Evolutionary conservation across 2,329 filamentous ascomycete species (phyloP).

Genomic region (Colletotrichum sp.): DNA sequence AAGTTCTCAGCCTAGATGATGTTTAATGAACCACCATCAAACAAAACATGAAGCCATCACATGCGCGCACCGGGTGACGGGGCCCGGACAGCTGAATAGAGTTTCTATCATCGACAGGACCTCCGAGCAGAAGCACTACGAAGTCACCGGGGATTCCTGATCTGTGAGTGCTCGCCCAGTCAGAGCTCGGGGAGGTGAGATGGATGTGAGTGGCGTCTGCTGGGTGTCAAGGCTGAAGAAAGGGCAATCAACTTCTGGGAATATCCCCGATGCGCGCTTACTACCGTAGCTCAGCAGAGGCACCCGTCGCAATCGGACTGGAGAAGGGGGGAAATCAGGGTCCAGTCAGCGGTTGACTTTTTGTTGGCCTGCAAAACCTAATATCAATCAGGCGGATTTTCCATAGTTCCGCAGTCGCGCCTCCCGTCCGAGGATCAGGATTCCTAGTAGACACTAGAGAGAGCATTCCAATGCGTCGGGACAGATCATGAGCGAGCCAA

Average conservation of each 20-base stretch:
- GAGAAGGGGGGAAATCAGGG: background rate
- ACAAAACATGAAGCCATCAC: background rate
- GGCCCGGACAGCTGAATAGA: background rate
- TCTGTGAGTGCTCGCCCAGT: background rate
- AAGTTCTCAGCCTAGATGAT: conserved; percentile 15
- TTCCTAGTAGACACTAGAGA: background rate
- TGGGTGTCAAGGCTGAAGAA: background rate
- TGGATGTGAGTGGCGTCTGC: background rate
- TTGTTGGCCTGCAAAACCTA: background rate
- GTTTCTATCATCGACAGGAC: background rate
- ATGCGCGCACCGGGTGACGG: background rate
- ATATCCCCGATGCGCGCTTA: background rate
- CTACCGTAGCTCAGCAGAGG: background rate
- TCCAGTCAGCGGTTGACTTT: background rate
- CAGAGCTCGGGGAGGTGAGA: background rate
- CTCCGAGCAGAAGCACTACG: background rate
- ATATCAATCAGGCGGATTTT: background rate
- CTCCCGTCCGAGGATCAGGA: background rate
- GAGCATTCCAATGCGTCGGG: background rate
- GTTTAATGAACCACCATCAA: conserved; percentile 6
- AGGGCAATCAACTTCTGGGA: background rate
- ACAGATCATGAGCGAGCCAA: background rate
- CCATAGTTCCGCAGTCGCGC: background rate
- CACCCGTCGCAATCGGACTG: background rate
- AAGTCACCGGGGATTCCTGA: background rate